Evolutionary conservation across 164 flowering plant species (phyloP).

Genomic region (Protea cynaroides): DNA sequence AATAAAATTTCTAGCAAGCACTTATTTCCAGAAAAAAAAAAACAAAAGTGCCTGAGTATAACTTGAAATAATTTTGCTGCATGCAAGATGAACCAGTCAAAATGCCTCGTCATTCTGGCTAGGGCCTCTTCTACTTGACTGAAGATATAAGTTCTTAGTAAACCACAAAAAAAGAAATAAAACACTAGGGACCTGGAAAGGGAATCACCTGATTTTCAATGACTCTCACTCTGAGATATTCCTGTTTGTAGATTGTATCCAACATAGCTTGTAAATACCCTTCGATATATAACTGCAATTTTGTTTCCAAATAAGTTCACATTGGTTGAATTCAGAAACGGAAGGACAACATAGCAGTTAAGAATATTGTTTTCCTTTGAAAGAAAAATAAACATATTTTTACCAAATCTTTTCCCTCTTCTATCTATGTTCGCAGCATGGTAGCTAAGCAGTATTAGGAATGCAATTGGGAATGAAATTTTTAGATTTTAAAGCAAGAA

Average conservation of each 20-base stretch:
- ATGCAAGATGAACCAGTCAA: too few relatives aligned
- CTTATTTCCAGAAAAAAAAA: too few relatives aligned
- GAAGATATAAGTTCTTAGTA: too few relatives aligned
- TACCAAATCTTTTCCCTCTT: background rate
- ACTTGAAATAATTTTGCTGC: too few relatives aligned
- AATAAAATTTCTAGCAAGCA: too few relatives aligned
- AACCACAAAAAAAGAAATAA: background rate
- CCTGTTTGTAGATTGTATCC: constrained; percentile 84
- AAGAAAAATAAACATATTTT: background rate
- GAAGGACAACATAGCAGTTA: background rate
- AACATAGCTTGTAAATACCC: constrained; percentile 96
- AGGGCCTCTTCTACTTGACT: too few relatives aligned
- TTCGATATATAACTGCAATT: constrained; percentile 82
- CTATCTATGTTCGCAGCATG: background rate
- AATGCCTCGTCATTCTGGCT: too few relatives aligned
- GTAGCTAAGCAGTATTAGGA: background rate
- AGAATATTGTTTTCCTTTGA: background rate
- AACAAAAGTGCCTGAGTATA: too few relatives aligned
- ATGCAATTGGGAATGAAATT: background rate
- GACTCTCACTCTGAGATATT: constrained; percentile 85
- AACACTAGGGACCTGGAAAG: background rate
- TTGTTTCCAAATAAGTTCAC: constrained; percentile 7
- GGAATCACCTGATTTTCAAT: constrained; percentile 68
- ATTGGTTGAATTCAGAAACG: background rate
- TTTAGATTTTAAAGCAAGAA: background rate